Conservation (phyloP, 2,329 filamentous ascomycete genomes). For the Cladorrhinum sp. region DNA sequence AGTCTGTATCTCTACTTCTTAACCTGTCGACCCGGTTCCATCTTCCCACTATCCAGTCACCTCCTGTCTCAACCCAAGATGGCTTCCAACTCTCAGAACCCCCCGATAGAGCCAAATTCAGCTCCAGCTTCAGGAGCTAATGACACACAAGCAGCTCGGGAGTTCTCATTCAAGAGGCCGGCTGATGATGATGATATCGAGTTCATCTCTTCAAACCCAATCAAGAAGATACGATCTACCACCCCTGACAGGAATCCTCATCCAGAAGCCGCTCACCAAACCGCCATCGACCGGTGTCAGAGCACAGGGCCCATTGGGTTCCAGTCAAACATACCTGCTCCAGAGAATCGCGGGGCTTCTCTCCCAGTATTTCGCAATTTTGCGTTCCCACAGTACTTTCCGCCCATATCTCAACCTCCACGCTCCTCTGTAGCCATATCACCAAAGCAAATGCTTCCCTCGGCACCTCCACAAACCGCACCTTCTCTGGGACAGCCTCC, state of each 20-base stretch:
- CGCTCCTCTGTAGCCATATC: constrained; percentile 36
- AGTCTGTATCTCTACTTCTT: neutral
- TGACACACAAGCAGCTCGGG: neutral
- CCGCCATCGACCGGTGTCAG: constrained; percentile 24
- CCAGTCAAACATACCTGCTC: constrained; percentile 28
- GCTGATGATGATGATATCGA: constrained; percentile 41
- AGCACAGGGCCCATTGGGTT: constrained; percentile 28
- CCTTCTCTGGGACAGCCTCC: neutral
- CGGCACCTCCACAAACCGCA: constrained; percentile 1
- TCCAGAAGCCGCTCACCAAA: neutral
- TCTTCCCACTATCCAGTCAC: neutral
- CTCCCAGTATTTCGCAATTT: constrained; percentile 36
- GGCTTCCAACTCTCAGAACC: neutral
- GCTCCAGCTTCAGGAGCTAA: neutral
- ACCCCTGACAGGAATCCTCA: constrained; percentile 2
- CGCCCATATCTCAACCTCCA: constrained; percentile 17
- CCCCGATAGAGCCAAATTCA: too few relatives aligned
- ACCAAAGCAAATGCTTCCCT: constrained; percentile 34
- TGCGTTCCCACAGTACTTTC: constrained; percentile 29
- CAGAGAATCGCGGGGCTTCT: constrained; percentile 33
- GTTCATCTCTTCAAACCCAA: constrained; percentile 43
- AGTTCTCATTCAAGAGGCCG: constrained; percentile 28
- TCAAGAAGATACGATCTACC: constrained; percentile 34
- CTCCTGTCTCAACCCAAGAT: neutral
- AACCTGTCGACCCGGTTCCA: neutral